Percentiles rank a stretch among this genome's conserved stretches.
These are phyloP conservation scores for Carex pumila DNA, from an alignment of 176 grass and related monocot species.

Conservation along the genomic window DNA sequence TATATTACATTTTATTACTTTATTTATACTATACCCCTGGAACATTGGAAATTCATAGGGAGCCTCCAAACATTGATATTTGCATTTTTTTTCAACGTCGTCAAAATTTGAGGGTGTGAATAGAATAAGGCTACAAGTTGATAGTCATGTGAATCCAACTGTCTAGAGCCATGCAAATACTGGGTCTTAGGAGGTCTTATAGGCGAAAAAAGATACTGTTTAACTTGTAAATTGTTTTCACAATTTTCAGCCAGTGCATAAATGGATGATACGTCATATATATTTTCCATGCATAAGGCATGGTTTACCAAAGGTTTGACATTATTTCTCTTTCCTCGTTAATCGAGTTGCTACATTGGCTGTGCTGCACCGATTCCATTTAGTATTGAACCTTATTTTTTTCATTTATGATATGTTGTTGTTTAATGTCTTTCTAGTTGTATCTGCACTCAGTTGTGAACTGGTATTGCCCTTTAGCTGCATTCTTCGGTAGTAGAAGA, in stretches of 20 bases:
- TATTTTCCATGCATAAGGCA: slow-evolving; percentile 91
- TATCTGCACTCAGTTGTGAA: not conserved
- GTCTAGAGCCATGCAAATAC: not conserved
- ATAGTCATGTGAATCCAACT: not conserved
- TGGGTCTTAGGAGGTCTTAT: not conserved
- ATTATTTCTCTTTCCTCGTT: slow-evolving; percentile 24
- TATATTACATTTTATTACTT: not conserved
- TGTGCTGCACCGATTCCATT: not conserved
- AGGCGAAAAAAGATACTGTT: not conserved
- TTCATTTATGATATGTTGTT: not conserved
- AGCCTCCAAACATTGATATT: not conserved
- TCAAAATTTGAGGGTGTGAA: not conserved
- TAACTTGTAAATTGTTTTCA: slow-evolving; percentile 12
- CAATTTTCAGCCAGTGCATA: slow-evolving; percentile 85
- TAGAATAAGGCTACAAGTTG: not conserved
- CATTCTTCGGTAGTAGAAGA: not conserved
- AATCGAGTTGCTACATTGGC: not conserved
- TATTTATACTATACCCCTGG: not conserved
- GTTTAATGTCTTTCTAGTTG: not conserved
- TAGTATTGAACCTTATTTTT: not conserved
- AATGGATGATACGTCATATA: slow-evolving; percentile 86
- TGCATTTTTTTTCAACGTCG: not conserved
- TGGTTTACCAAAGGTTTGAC: slow-evolving; percentile 70
- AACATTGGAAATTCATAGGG: not conserved
- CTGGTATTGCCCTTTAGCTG: not conserved